Percentiles rank a stretch among this genome's conserved stretches.
Conservation (phyloP, 2,329 filamentous ascomycete genomes). For the Emmonsiellopsis sp. region DNA sequence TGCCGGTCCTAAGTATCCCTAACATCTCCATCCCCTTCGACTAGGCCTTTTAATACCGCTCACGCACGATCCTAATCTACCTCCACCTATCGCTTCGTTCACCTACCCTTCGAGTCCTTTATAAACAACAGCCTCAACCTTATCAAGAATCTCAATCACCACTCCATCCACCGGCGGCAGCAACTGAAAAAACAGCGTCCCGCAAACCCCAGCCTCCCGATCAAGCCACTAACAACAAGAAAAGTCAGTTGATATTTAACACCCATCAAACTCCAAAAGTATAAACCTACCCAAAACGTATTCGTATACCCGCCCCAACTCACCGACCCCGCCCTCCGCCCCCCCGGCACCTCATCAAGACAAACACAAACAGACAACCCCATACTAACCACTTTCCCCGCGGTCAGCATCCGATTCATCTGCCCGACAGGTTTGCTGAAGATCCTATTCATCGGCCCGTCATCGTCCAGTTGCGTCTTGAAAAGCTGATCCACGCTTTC, state of each 20-base stretch:
- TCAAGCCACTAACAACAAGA: slow-evolving; percentile 3
- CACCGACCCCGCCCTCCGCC: neutral
- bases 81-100: neutral
- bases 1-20: too few relatives aligned
- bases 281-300: slow-evolving; percentile 7
- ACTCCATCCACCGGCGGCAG: slow-evolving; percentile 1
- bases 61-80: neutral
- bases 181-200: slow-evolving; percentile 3
- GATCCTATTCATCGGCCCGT: neutral
- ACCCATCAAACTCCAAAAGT: neutral
- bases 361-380: slow-evolving; percentile 4
- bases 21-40: too few relatives aligned
- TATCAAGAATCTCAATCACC: slow-evolving; percentile 3
- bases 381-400: slow-evolving; percentile 1
- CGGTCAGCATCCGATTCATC: neutral
- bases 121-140: slow-evolving; percentile 2
- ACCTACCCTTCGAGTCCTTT: neutral
- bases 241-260: neutral
- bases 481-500: slow-evolving; percentile 3
- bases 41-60: too few relatives aligned
- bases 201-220: slow-evolving; percentile 4
- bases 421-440: neutral
- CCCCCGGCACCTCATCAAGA: slow-evolving; percentile 1
- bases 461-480: slow-evolving; percentile 1
- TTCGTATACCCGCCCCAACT: slow-evolving; percentile 4